These are phyloP conservation scores for Coemansia sp. DNA, from an alignment of 192 early-diverging fungal genomes.

Conservation along the genomic window DNA sequence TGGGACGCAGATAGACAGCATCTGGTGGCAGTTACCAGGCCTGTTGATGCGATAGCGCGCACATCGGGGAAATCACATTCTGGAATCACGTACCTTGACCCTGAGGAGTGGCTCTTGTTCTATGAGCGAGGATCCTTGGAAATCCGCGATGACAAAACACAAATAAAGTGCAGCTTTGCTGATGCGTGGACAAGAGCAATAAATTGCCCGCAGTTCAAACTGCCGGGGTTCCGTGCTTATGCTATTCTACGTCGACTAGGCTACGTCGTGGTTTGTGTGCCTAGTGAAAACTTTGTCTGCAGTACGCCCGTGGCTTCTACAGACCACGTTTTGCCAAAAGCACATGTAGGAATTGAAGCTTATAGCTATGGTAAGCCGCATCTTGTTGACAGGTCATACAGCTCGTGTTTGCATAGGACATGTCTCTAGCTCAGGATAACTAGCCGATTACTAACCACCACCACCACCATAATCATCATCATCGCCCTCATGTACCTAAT, in stretches of 20 bases:
- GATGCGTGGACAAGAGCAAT: background rate
- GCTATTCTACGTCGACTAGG: constrained; percentile 37
- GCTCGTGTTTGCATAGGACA: background rate
- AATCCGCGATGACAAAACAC: background rate
- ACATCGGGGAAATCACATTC: constrained; percentile 18
- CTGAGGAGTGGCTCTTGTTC: constrained; percentile 46
- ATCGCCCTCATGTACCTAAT: background rate
- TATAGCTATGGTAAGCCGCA: constrained; percentile 9
- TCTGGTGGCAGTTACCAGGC: constrained; percentile 19
- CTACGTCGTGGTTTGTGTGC: constrained; percentile 24
- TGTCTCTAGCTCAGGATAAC: background rate
- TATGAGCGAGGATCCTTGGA: constrained; percentile 32
- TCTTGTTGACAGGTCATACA: background rate
- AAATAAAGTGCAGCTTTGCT: background rate
- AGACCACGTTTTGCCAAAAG: background rate
- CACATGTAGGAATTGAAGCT: background rate
- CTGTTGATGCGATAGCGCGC: constrained; percentile 25
- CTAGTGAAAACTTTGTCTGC: constrained; percentile 1
- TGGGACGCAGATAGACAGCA: constrained; percentile 3
- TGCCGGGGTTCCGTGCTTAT: constrained; percentile 33
- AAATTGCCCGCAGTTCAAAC: constrained; percentile 6
- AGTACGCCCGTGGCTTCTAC: background rate
- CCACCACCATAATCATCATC: too few species aligned
- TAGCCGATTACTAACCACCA: too few species aligned
- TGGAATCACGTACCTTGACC: constrained; percentile 19